A percentile compares a stretch with the other conserved stretches of the same genome.
These are phyloP conservation scores for Blastobotrys illinoisensis DNA, from an alignment of 1,139 yeast genomes.

Conservation along the genomic window DNA sequence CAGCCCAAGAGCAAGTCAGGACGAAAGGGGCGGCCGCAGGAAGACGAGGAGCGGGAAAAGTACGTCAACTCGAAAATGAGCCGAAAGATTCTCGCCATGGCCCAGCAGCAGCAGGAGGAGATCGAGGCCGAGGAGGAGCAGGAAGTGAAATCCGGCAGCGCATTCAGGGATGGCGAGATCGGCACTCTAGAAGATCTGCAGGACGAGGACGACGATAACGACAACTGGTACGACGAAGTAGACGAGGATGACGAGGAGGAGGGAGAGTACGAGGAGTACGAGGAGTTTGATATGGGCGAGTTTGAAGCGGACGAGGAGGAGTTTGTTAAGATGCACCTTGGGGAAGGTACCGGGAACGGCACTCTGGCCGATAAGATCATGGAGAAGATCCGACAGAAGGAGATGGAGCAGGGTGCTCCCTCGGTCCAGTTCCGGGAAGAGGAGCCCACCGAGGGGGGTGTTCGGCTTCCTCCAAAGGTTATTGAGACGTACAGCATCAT, in stretches of 20 bases:
- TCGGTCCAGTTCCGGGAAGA: not conserved
- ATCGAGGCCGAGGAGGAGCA: constrained; percentile 56
- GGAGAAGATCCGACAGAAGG: constrained; percentile 80
- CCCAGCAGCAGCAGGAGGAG: constrained; percentile 90
- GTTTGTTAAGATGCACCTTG: constrained; percentile 61
- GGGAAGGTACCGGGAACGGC: constrained; percentile 40
- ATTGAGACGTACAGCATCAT: constrained; percentile 90
- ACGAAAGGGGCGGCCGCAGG: constrained; percentile 15
- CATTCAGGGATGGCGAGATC: not conserved
- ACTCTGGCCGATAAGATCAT: constrained; percentile 87
- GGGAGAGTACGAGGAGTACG: constrained; percentile 46
- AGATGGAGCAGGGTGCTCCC: constrained; percentile 23
- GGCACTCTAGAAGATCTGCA: constrained; percentile 32
- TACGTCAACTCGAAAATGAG: constrained; percentile 78
- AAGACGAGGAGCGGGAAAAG: constrained; percentile 47
- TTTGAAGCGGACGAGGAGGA: constrained; percentile 59
- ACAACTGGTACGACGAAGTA: constrained; percentile 36
- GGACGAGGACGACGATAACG: constrained; percentile 38
- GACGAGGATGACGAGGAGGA: constrained; percentile 48
- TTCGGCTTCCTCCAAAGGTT: constrained; percentile 88
- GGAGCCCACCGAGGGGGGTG: constrained; percentile 38
- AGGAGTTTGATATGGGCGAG: constrained; percentile 36
- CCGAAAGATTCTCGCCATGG: constrained; percentile 79
- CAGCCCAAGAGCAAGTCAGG: constrained; percentile 26
- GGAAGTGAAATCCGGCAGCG: constrained; percentile 11